These are phyloP conservation scores for Lanmaoa rubissima DNA, from an alignment of 768 basidiomycete genomes.

Conservation along the genomic window DNA sequence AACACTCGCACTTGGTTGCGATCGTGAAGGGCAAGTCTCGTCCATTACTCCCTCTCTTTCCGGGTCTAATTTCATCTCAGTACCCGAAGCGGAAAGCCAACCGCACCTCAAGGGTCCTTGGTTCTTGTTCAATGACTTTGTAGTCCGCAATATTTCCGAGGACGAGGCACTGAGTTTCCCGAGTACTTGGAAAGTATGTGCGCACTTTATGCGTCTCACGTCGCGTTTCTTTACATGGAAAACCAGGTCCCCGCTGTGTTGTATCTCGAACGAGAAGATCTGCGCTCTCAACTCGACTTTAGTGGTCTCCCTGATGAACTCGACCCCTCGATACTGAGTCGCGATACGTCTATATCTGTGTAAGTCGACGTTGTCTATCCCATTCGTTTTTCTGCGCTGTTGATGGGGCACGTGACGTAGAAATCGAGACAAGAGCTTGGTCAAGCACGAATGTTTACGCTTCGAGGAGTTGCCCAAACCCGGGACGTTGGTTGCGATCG, in stretches of 20 bases:
- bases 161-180: slow-evolving; percentile 87
- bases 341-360: slow-evolving; percentile 88
- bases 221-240: slow-evolving; percentile 11
- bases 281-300: slow-evolving; percentile 57
- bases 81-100: slow-evolving; percentile 62
- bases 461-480: slow-evolving; percentile 77
- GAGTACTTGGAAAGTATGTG: slow-evolving; percentile 86
- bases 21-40: slow-evolving; percentile 67
- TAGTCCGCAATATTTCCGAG: slow-evolving; percentile 80
- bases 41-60: not conserved
- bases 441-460: slow-evolving; percentile 76
- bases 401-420: slow-evolving; percentile 37
- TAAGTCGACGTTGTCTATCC: slow-evolving; percentile 35
- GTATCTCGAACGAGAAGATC: slow-evolving; percentile 80
- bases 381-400: not conserved
- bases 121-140: slow-evolving; percentile 97
- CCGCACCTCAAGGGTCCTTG: slow-evolving; percentile 55
- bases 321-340: slow-evolving; percentile 73
- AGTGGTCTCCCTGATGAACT: slow-evolving; percentile 59
- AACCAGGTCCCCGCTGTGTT: slow-evolving; percentile 80
- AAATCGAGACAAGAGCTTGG: slow-evolving; percentile 66
- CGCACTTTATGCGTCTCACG: not conserved
- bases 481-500: slow-evolving; percentile 90
- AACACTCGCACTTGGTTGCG: slow-evolving; percentile 81
- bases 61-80: slow-evolving; percentile 35